Conservation (phyloP, 495 filamentous ascomycete species). For the Penicillium fimorum region DNA sequence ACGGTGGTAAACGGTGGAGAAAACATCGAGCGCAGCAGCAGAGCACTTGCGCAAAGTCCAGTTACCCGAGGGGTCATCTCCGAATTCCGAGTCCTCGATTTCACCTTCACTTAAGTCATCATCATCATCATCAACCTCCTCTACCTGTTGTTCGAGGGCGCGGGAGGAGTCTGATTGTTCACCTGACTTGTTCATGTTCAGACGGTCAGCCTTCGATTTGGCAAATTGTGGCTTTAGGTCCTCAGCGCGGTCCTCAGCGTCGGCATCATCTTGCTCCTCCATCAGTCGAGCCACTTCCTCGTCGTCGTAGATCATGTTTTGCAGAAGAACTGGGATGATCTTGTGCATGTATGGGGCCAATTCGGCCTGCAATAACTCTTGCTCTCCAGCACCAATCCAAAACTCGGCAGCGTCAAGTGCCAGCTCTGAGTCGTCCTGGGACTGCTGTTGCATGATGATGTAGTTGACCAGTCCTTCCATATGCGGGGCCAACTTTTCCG, state of each 20-base stretch:
- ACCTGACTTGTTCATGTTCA: slow-evolving; percentile 48
- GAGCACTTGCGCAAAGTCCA: slow-evolving; percentile 99
- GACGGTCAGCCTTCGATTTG: slow-evolving; percentile 60
- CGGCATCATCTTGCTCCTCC: slow-evolving; percentile 83
- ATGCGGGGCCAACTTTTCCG: slow-evolving; percentile 86
- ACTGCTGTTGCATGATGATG: slow-evolving; percentile 84
- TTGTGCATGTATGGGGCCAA: slow-evolving; percentile 76
- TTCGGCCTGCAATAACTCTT: slow-evolving; percentile 67
- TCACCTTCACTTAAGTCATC: slow-evolving; percentile 87
- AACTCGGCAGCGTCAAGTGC: slow-evolving; percentile 96
- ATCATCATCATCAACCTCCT: slow-evolving; percentile 54
- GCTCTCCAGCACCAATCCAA: slow-evolving; percentile 91
- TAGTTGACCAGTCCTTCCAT: slow-evolving; percentile 89
- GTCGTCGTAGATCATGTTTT: slow-evolving; percentile 95
- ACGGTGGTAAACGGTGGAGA: slow-evolving; percentile 83
- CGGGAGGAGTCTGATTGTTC: slow-evolving; percentile 46
- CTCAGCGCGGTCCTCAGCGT: slow-evolving; percentile 82
- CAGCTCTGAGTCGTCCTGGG: slow-evolving; percentile 80
- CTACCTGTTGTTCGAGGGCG: slow-evolving; percentile 42
- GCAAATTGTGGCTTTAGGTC: slow-evolving; percentile 95
- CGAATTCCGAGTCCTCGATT: slow-evolving; percentile 71
- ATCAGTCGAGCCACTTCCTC: slow-evolving; percentile 86
- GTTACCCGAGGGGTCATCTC: slow-evolving; percentile 79
- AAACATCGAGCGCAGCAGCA: slow-evolving; percentile 90
- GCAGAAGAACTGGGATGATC: slow-evolving; percentile 85